A percentile compares a stretch with the other conserved stretches of the same genome.
phyloP scores from a whole-genome alignment of 2,329 filamentous ascomycete genomes.

The Metarhizium guizhouense region DNA sequence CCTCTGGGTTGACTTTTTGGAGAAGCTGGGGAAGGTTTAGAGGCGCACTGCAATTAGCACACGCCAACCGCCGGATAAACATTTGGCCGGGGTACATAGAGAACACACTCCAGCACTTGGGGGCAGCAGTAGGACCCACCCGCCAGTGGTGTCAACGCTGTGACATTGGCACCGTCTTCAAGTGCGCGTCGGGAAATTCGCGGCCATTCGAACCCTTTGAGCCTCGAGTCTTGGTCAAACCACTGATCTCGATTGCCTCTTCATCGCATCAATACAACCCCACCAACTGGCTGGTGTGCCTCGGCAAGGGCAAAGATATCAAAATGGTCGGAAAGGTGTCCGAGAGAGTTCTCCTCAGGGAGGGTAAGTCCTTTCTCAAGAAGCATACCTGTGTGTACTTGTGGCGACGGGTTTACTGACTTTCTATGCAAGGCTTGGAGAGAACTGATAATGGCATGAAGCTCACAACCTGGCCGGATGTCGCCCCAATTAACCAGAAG shows the following conservation, averaged over 20 bases:
- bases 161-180: neutral
- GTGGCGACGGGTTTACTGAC: neutral
- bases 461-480: slow-evolving; percentile 85
- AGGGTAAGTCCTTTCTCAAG: slow-evolving; percentile 35
- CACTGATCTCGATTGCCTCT: neutral
- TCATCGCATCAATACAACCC: neutral
- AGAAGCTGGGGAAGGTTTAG: too few relatives aligned
- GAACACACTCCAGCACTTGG: too few relatives aligned
- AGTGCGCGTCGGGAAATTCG: neutral
- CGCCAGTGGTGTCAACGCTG: neutral
- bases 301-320: neutral
- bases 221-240: neutral
- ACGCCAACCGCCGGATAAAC: too few relatives aligned
- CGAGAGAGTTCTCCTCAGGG: slow-evolving; percentile 53
- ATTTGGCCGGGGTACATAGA: too few relatives aligned
- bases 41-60: too few relatives aligned
- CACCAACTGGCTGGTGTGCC: neutral
- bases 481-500: slow-evolving; percentile 95
- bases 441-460: slow-evolving; percentile 98
- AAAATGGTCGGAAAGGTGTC: slow-evolving; percentile 57
- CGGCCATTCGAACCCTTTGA: neutral
- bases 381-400: slow-evolving; percentile 9
- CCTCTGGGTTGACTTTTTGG: too few relatives aligned
- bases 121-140: neutral
- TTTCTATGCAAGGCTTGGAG: slow-evolving; percentile 61